These are phyloP conservation scores for Camelina laxa DNA, from an alignment of 345 rosid species.

Conservation along the genomic window DNA sequence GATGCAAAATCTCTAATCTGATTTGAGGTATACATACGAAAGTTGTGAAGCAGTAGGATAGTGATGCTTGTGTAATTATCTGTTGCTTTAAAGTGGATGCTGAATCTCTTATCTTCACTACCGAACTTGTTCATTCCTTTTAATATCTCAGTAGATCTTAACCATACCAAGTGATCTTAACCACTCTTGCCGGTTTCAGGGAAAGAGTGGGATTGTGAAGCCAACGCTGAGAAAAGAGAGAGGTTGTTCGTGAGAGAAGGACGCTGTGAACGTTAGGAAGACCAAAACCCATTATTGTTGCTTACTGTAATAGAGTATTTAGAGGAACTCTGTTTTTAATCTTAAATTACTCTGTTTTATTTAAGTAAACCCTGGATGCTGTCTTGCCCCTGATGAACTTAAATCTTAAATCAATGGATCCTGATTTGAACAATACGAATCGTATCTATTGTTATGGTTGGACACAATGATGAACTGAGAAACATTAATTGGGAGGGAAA, in stretches of 20 bases:
- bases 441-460: no score
- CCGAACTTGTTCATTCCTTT: no score
- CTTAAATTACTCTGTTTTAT: background rate
- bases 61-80: no score
- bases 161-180: no score
- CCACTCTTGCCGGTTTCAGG: background rate
- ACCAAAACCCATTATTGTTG: conserved; percentile 6
- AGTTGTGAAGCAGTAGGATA: no score
- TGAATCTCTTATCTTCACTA: no score
- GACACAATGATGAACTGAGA: background rate
- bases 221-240: conserved; percentile 13
- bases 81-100: no score
- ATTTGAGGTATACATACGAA: no score
- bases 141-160: no score
- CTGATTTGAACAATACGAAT: background rate
- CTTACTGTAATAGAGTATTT: background rate
- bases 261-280: background rate
- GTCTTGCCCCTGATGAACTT: background rate
- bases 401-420: background rate
- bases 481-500: background rate
- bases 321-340: background rate
- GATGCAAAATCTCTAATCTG: no score
- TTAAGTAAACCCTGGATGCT: background rate
- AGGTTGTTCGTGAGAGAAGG: background rate
- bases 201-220: conserved; percentile 3